A percentile compares a stretch with the other conserved stretches of the same genome.
Conservation (phyloP, 345 rosid genomes). For the Populus deltoides region DNA sequence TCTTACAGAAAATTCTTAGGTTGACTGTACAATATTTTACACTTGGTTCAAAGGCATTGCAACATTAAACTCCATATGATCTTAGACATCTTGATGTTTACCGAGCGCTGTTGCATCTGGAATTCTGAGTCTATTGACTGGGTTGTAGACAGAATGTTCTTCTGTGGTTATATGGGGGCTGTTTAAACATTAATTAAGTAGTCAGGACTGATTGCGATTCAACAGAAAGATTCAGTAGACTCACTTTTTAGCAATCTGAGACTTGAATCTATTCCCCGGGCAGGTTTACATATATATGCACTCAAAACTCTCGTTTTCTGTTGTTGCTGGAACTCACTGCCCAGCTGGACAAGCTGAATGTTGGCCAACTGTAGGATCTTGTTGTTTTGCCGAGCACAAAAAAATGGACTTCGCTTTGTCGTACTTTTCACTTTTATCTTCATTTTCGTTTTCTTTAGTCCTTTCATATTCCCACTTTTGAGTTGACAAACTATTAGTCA, state of each 20-base stretch:
- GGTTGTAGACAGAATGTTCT: constrained; percentile 17
- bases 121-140: constrained; percentile 35
- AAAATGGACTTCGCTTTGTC: background rate
- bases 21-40: constrained; percentile 62
- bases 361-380: background rate
- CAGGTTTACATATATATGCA: too few species aligned
- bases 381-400: background rate
- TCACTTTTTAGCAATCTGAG: background rate
- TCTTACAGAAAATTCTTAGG: constrained; percentile 50
- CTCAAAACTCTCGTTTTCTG: background rate
- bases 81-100: constrained; percentile 36
- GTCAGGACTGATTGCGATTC: constrained; percentile 10
- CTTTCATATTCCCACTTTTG: background rate
- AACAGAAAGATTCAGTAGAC: constrained; percentile 7
- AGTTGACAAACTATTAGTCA: background rate
- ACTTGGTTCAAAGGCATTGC: constrained; percentile 41
- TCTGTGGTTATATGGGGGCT: background rate
- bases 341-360: background rate
- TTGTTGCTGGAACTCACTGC: background rate
- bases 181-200: constrained; percentile 21
- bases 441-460: background rate
- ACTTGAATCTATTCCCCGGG: background rate
- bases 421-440: background rate
- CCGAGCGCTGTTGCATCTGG: constrained; percentile 23
- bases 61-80: constrained; percentile 43